These are phyloP conservation scores for Ascoidea rubescens DNA, from an alignment of 805 yeast genomes.

Conservation along the genomic window DNA sequence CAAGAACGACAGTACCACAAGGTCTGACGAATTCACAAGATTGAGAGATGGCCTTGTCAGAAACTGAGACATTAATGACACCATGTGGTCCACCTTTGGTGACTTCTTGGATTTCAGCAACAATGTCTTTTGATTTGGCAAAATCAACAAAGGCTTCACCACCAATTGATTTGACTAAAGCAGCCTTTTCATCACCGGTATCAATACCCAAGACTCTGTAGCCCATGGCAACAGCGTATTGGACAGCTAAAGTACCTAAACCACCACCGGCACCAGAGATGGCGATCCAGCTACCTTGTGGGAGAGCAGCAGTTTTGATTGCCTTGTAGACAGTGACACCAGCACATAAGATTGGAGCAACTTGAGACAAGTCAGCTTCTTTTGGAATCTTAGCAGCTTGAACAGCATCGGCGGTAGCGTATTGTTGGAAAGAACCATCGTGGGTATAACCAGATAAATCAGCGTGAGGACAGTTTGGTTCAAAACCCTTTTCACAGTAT, in stretches of 20 bases:
- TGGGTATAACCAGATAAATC: slow-evolving; percentile 78
- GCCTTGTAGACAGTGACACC: slow-evolving; percentile 91
- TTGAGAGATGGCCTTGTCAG: slow-evolving; percentile 50
- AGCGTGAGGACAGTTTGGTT: slow-evolving; percentile 59
- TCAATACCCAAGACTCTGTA: slow-evolving; percentile 59
- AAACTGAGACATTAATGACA: slow-evolving; percentile 62
- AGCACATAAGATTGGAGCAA: slow-evolving; percentile 80
- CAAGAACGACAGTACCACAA: slow-evolving; percentile 56
- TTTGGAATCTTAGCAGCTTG: slow-evolving; percentile 74
- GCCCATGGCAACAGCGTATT: slow-evolving; percentile 71
- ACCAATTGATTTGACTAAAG: slow-evolving; percentile 42
- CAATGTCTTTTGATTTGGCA: slow-evolving; percentile 38
- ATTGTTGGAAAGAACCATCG: slow-evolving; percentile 87
- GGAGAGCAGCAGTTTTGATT: slow-evolving; percentile 59
- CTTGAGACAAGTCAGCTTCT: slow-evolving; percentile 59
- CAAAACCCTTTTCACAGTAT: slow-evolving; percentile 51
- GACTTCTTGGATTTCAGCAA: slow-evolving; percentile 36
- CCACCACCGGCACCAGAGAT: slow-evolving; percentile 76
- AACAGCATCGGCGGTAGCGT: slow-evolving; percentile 77
- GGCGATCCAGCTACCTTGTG: slow-evolving; percentile 65
- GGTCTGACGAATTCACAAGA: slow-evolving; percentile 49
- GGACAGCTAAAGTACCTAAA: slow-evolving; percentile 60
- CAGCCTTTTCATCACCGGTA: slow-evolving; percentile 51
- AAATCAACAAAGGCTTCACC: slow-evolving; percentile 54
- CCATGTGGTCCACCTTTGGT: slow-evolving; percentile 71